Percentiles rank a stretch among this genome's conserved stretches.
phyloP scores from a whole-genome alignment of 1,139 yeast species.

The Zygosaccharomyces sapae region DNA sequence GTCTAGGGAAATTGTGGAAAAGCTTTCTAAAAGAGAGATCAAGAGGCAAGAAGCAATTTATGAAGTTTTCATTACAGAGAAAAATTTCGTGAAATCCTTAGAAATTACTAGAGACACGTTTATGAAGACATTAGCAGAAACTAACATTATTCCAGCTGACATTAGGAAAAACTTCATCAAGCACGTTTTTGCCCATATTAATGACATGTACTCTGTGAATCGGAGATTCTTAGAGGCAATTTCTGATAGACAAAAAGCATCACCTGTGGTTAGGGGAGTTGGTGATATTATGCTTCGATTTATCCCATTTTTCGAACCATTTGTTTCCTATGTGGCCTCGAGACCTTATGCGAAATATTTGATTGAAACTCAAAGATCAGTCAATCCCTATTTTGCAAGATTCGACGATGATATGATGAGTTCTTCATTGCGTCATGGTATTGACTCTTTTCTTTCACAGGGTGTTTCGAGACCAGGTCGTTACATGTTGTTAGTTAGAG shows the following conservation, averaged over 20 bases:
- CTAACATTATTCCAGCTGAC: conserved; percentile 80
- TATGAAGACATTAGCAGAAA: conserved; percentile 83
- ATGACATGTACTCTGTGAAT: conserved; percentile 81
- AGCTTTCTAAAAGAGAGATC: conserved; percentile 77
- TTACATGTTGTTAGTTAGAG: conserved; percentile 78
- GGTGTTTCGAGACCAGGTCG: conserved; percentile 96
- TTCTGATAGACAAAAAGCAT: conserved; percentile 80
- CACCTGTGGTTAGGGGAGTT: conserved; percentile 78
- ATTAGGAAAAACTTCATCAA: conserved; percentile 88
- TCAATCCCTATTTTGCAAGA: conserved; percentile 83
- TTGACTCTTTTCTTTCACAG: conserved; percentile 87
- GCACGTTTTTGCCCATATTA: conserved; percentile 86
- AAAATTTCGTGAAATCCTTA: conserved; percentile 90
- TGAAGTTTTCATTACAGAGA: conserved; percentile 89
- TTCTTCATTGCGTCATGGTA: conserved; percentile 76
- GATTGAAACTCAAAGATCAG: conserved; percentile 89
- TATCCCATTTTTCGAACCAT: conserved; percentile 86
- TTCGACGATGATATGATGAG: conserved; percentile 92
- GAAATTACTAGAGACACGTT: conserved; percentile 92
- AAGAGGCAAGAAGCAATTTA: conserved; percentile 94
- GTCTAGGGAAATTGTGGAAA: conserved; percentile 71
- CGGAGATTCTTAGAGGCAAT: conserved; percentile 83
- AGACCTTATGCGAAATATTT: conserved; percentile 94
- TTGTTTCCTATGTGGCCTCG: conserved; percentile 90
- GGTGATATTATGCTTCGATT: conserved; percentile 85